These are phyloP conservation scores for Fusarium praegraminearum DNA, from an alignment of 2,329 filamentous ascomycete genomes.

Conservation along the genomic window DNA sequence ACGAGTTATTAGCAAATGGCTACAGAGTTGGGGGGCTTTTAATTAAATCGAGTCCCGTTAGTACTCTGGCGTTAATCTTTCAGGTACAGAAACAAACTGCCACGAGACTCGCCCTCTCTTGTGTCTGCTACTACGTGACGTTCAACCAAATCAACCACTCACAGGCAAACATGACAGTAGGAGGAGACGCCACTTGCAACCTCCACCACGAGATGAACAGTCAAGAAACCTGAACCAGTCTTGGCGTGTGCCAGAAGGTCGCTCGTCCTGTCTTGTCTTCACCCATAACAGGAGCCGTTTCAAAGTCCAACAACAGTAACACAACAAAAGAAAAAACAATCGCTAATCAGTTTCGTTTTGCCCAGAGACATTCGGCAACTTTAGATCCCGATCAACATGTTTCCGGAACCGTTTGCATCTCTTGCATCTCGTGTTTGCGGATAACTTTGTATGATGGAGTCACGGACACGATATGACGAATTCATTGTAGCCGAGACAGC, in stretches of 20 bases:
- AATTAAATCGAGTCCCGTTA: neutral
- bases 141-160: conserved; percentile 1
- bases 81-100: neutral
- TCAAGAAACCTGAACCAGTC: conserved; percentile 31
- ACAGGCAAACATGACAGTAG: conserved; percentile 1
- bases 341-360: conserved; percentile 2
- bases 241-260: conserved; percentile 28
- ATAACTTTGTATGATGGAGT: conserved; percentile 14
- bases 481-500: neutral
- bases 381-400: conserved; percentile 28
- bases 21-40: conserved; percentile 8
- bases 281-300: conserved; percentile 28
- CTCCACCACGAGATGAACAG: conserved; percentile 22
- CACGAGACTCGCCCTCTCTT: conserved; percentile 1
- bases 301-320: conserved; percentile 19
- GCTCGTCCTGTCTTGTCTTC: conserved; percentile 23
- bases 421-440: conserved; percentile 15
- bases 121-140: neutral
- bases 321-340: neutral
- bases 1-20: neutral
- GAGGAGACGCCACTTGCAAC: neutral
- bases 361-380: conserved; percentile 26
- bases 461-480: conserved; percentile 19
- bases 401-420: conserved; percentile 9
- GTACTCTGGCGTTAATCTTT: neutral